A percentile compares a stretch with the other conserved stretches of the same genome.
These are phyloP conservation scores for Nakazawaea anatomiae DNA, from an alignment of 805 yeast species.

Conservation along the genomic window DNA sequence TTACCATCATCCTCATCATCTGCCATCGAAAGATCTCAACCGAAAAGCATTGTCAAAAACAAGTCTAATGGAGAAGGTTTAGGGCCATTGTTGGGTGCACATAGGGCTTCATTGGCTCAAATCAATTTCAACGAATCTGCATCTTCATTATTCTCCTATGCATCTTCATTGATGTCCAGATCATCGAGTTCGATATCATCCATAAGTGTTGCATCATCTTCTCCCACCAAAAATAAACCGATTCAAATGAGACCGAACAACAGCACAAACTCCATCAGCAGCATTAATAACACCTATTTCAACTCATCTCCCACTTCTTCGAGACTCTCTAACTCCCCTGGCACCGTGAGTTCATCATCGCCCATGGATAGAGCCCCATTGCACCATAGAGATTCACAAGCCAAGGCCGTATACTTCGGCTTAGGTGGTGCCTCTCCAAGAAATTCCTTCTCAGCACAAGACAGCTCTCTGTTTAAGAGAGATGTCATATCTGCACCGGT, in stretches of 20 bases:
- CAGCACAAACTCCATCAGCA: background rate
- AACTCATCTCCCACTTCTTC: conserved; percentile 8
- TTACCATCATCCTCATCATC: background rate
- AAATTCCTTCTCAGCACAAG: conserved; percentile 2
- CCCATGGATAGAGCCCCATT: conserved; percentile 2
- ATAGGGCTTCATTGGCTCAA: conserved; percentile 30
- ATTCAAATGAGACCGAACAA: background rate
- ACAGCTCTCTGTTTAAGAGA: background rate
- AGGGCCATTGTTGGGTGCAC: conserved; percentile 20
- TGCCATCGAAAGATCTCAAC: background rate
- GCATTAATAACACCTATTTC: conserved; percentile 6
- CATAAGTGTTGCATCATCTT: background rate
- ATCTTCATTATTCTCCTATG: conserved; percentile 24
- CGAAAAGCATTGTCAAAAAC: background rate
- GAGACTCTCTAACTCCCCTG: conserved; percentile 1
- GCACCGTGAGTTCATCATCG: conserved; percentile 1
- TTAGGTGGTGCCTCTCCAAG: conserved; percentile 3
- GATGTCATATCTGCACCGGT: background rate
- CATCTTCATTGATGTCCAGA: conserved; percentile 19
- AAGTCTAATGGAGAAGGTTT: background rate
- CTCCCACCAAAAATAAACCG: conserved; percentile 1
- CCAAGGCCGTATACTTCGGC: conserved; percentile 1
- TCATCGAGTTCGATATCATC: conserved; percentile 14
- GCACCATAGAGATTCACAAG: background rate
- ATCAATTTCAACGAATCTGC: conserved; percentile 18